These are phyloP conservation scores for Datura wrightii DNA, from an alignment of 257 asterid genomes.

Conservation along the genomic window DNA sequence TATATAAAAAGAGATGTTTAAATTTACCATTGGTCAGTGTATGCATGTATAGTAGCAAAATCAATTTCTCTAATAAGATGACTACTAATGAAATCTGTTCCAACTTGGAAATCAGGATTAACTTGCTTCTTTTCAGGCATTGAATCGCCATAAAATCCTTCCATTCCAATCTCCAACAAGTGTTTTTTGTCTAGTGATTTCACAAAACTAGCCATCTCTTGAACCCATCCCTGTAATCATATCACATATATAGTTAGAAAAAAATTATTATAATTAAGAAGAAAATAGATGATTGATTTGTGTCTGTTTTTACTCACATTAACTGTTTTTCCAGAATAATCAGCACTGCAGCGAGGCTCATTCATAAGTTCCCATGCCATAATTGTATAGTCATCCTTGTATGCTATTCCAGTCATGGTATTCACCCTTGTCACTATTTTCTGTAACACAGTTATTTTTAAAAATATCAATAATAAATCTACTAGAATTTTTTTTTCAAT, in stretches of 20 bases:
- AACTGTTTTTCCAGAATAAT: slow-evolving; percentile 54
- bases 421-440: slow-evolving; percentile 52
- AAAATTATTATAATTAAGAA: background rate
- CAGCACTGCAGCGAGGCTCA: slow-evolving; percentile 59
- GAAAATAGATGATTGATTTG: background rate
- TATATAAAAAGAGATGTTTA: background rate
- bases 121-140: slow-evolving; percentile 55
- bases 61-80: slow-evolving; percentile 57
- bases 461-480: too few species aligned
- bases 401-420: slow-evolving; percentile 45
- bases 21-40: slow-evolving; percentile 66
- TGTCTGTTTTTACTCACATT: slow-evolving; percentile 32
- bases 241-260: background rate
- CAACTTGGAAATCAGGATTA: slow-evolving; percentile 79
- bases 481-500: background rate
- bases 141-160: slow-evolving; percentile 82
- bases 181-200: slow-evolving; percentile 63
- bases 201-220: slow-evolving; percentile 66
- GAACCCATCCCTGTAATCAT: slow-evolving; percentile 43
- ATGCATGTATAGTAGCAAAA: slow-evolving; percentile 77
- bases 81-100: slow-evolving; percentile 68
- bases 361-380: slow-evolving; percentile 69
- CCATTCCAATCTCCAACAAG: slow-evolving; percentile 70
- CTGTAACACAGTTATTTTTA: slow-evolving; percentile 28
- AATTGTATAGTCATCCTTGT: slow-evolving; percentile 52